Conservation (phyloP, 2,329 filamentous ascomycete genomes). For the Xylariaceae sp. region DNA sequence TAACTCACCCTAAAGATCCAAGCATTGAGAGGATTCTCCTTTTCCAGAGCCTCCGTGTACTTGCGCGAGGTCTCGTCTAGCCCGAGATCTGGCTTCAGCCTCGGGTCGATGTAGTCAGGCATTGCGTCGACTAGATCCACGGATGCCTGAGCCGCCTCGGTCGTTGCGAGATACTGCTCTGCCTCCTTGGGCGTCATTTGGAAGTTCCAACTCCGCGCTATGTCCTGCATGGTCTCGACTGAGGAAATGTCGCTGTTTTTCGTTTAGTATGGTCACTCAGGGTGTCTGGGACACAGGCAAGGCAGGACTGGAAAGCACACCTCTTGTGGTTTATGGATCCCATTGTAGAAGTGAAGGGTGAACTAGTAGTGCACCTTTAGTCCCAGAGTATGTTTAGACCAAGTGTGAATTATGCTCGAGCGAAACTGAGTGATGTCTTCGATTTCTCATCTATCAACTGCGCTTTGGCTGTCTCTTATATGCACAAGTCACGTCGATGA, state of each 20-base stretch:
- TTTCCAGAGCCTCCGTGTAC: conserved; percentile 7
- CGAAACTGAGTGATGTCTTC: too few species aligned
- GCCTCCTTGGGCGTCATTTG: conserved; percentile 8
- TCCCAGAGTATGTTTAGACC: too few species aligned
- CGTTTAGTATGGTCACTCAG: too few species aligned
- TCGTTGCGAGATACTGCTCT: conserved; percentile 6
- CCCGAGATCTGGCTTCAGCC: background rate
- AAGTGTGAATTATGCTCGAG: too few species aligned
- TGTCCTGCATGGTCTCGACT: conserved; percentile 8
- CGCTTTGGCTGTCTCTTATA: too few species aligned
- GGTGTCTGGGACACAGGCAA: too few species aligned
- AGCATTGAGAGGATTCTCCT: conserved; percentile 36
- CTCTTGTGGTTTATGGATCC: too few species aligned
- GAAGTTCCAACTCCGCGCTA: conserved; percentile 7
- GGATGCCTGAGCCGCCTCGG: conserved; percentile 5
- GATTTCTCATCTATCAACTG: too few species aligned
- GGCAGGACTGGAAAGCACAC: too few species aligned
- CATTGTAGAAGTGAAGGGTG: too few species aligned
- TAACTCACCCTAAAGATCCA: background rate
- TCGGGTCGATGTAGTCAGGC: conserved; percentile 32
- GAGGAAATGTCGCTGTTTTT: background rate
- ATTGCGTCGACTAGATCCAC: conserved; percentile 22
- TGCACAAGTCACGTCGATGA: too few species aligned
- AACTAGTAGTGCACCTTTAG: too few species aligned
- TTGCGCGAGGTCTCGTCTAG: conserved; percentile 16